Percentiles rank a stretch among this genome's conserved stretches.
Evolutionary conservation across 1,139 yeast genomes (phyloP).

Genomic region (Blastobotrys persicus): DNA sequence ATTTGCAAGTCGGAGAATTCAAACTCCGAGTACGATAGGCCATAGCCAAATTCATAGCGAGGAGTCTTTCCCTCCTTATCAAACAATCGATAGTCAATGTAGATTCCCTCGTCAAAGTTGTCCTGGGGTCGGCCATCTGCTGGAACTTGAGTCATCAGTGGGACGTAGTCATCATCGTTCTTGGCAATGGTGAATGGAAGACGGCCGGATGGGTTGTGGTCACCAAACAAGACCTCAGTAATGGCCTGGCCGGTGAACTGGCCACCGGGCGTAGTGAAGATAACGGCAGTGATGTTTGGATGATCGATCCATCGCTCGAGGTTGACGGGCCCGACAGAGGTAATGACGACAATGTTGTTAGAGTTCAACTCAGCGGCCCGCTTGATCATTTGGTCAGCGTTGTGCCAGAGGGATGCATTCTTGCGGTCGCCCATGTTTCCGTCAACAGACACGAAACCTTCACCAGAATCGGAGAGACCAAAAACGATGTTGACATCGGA

Average conservation of each 20-base stretch:
- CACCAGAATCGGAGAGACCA: constrained; percentile 51
- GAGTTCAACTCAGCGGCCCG: constrained; percentile 48
- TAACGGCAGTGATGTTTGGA: constrained; percentile 56
- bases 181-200: constrained; percentile 63
- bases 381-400: constrained; percentile 55
- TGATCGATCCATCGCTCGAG: constrained; percentile 59
- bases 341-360: constrained; percentile 57
- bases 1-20: constrained; percentile 38
- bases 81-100: constrained; percentile 52
- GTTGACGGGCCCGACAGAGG: constrained; percentile 59
- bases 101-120: constrained; percentile 35
- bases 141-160: constrained; percentile 40
- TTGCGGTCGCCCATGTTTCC: constrained; percentile 57
- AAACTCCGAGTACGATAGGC: constrained; percentile 56
- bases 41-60: constrained; percentile 61
- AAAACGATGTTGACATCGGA: constrained; percentile 55
- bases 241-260: constrained; percentile 51
- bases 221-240: constrained; percentile 56
- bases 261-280: constrained; percentile 58
- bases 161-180: constrained; percentile 53
- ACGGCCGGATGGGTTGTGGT: constrained; percentile 58
- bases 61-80: constrained; percentile 57
- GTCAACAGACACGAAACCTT: constrained; percentile 57
- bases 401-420: constrained; percentile 57
- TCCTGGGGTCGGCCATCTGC: constrained; percentile 44